Evolutionary conservation across 2,329 filamentous ascomycete genomes (phyloP), one percentile per base, ranked within the genome.

Genomic region (Claviceps sp.): DNA sequence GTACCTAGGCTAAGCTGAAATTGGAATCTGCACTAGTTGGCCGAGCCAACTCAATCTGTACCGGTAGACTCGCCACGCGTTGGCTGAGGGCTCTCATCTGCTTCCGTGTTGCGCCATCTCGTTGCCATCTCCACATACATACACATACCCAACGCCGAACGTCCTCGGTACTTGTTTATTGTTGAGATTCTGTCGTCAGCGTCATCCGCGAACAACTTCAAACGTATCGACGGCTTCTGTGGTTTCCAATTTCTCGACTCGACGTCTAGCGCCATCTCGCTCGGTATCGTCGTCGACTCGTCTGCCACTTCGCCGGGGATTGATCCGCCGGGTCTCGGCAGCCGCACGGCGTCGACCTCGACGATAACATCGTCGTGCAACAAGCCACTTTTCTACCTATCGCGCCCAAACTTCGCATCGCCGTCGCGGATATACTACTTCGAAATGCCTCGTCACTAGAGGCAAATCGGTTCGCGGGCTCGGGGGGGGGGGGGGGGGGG

Each of bases 391-490:
- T 34, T 34, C 29, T 34, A 34, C n/a, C 14, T 26, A 14, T 23
- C 22, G 16, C 22, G 23, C 22, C 36, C 20, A 45, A 6, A 20
- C 5, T n/a, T 22, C 34, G 16, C 16, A 38, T 13, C 17, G 29
- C 13, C 49, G 8, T 29, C 40, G 17, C 34, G 42, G 9, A 34
- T 5, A n/a, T 39, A 2, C 34, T 36, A 17, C 23, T 16, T 51
- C 37, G 49, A 50, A 34, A 52, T 52, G 51, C 46, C 42, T 49
- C 47, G 20, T 16, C 38, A 49, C 39, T 22, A 22, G 20, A 34
- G 29, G 22, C 47, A 29, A 40, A 45, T 45, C 34, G 47, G 39
- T 46, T 40, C 43, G 26, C 50, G 22, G n/a, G n/a, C n/a, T n/a
- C n/a, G n/a, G n/a, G n/a, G n/a, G n/a, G n/a, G n/a, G n/a, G n/a